Evolutionary conservation across 768 basidiomycete species (phyloP).

Genomic region (Agaricus sinodeliciosus): DNA sequence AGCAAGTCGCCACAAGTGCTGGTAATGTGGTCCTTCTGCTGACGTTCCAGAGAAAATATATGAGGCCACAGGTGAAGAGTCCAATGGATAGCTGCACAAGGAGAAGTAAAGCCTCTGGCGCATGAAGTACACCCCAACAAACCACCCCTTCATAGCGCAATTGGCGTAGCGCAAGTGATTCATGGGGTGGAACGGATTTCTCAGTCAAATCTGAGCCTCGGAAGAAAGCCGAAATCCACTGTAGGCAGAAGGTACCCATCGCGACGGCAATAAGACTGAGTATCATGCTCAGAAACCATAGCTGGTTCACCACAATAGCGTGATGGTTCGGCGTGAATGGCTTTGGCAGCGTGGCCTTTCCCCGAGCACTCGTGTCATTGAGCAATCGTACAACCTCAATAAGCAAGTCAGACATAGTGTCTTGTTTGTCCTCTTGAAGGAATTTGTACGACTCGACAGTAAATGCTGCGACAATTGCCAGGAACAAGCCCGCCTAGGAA

Average conservation of each 20-base stretch:
- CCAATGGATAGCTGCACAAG: slow-evolving; percentile 2
- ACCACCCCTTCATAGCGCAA: slow-evolving; percentile 4
- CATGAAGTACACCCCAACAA: not conserved
- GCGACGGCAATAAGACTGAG: slow-evolving; percentile 1
- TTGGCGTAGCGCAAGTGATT: slow-evolving; percentile 5
- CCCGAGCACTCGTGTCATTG: not conserved
- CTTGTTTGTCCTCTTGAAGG: not conserved
- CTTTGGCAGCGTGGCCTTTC: not conserved
- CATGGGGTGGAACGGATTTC: not conserved
- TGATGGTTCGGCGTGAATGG: not conserved
- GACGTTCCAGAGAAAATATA: not conserved
- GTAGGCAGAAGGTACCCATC: slow-evolving; percentile 4
- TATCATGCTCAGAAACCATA: slow-evolving; percentile 8
- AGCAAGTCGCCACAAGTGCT: slow-evolving; percentile 1
- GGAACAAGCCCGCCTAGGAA: slow-evolving; percentile 2
- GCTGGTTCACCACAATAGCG: slow-evolving; percentile 1
- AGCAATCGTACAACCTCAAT: not conserved
- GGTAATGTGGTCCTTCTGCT: not conserved
- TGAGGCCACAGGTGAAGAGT: slow-evolving; percentile 4
- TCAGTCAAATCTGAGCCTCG: not conserved
- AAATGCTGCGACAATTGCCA: slow-evolving; percentile 7
- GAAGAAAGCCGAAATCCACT: not conserved
- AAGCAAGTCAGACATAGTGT: slow-evolving; percentile 7
- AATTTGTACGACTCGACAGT: slow-evolving; percentile 5
- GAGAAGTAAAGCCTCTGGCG: not conserved